phyloP scores from a whole-genome alignment of 73 alveolate species.

The Uronychia setigera region DNA sequence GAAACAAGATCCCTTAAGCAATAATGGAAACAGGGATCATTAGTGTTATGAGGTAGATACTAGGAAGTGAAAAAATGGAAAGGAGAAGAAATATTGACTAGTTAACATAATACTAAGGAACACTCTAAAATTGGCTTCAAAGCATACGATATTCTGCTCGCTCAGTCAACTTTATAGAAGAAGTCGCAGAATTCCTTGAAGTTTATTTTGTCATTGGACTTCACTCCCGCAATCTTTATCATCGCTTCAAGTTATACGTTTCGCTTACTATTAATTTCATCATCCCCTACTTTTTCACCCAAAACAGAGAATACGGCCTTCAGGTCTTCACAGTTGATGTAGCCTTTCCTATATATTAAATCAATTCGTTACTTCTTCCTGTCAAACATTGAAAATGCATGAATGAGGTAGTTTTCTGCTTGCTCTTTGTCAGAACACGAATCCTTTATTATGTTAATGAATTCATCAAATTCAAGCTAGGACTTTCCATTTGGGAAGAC shows the following conservation, averaged over 20 bases:
- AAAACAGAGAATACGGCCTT: constrained; percentile 44
- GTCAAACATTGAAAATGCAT: constrained; percentile 70
- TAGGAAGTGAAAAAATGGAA: too few relatives aligned
- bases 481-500: constrained; percentile 42
- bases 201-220: constrained; percentile 66
- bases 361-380: constrained; percentile 44
- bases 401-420: constrained; percentile 64
- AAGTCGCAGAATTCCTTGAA: constrained; percentile 70
- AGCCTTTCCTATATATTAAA: constrained; percentile 47
- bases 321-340: constrained; percentile 56
- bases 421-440: constrained; percentile 46
- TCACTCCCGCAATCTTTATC: constrained; percentile 73
- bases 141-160: background rate
- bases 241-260: constrained; percentile 31
- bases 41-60: too few relatives aligned
- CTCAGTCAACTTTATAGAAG: constrained; percentile 66
- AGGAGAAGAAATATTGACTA: background rate
- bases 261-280: constrained; percentile 54
- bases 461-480: constrained; percentile 55
- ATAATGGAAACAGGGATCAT: too few relatives aligned
- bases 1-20: too few relatives aligned
- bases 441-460: constrained; percentile 52
- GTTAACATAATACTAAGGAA: background rate
- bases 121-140: background rate
- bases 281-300: constrained; percentile 69